A percentile compares a stretch with the other conserved stretches of the same genome.
Evolutionary conservation across 495 filamentous ascomycete genomes (phyloP).

Genomic region (Neurospora terricola): DNA sequence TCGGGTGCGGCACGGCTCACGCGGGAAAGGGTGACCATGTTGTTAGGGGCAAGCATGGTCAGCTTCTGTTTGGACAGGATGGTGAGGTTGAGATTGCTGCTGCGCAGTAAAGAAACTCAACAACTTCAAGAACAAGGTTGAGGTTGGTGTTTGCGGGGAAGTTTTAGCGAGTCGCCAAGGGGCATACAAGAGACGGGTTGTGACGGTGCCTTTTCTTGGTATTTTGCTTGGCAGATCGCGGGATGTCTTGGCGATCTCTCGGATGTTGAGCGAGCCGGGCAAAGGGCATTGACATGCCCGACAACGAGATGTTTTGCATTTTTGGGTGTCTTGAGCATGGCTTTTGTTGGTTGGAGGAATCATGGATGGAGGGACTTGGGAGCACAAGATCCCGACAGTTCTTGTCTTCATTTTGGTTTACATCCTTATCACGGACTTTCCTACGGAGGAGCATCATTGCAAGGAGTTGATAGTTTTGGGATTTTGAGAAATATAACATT

Average conservation of each 20-base stretch:
- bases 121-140: background rate
- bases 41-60: constrained; percentile 38
- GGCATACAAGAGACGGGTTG: background rate
- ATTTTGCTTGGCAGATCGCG: background rate
- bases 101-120: background rate
- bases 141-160: background rate
- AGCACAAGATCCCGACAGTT: background rate
- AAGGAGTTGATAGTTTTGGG: background rate
- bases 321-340: background rate
- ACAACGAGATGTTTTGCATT: background rate
- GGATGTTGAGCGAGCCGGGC: background rate
- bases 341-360: background rate
- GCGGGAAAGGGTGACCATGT: constrained; percentile 15
- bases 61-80: constrained; percentile 32
- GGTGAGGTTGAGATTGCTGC: background rate
- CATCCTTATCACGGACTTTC: background rate
- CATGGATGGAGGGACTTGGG: background rate
- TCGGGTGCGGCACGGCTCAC: constrained; percentile 36
- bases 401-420: background rate
- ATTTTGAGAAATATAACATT: background rate
- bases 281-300: background rate
- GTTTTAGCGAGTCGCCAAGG: background rate
- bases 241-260: background rate
- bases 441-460: background rate
- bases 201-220: background rate